Base-by-base conservation (phyloP, 2,329 filamentous ascomycete species). In the Diaporthe sp. region DNA sequence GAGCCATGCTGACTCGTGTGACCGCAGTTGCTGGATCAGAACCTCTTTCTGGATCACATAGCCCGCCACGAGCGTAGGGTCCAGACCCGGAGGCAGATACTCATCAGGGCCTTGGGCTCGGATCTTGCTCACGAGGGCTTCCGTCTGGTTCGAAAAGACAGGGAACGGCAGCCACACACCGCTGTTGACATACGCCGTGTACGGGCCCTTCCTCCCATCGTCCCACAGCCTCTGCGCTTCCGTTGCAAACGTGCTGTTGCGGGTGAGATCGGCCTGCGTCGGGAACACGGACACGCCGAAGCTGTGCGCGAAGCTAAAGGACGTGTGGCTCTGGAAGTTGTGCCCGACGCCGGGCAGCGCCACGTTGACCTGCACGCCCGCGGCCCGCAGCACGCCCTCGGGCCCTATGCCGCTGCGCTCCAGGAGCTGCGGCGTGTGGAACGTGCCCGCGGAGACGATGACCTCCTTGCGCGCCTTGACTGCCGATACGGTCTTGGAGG, bases 341-440 rank as follows among this genome's bases (percentile, higher is more conserved):
- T 86, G 85, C 34, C 88, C 88, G 4, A 89, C 86, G 15, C 83
- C 84, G 3, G 83, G 81, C 58, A 85, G 86, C 31, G 83, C 79
- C 22, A 89, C 81, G 74, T 69, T 69, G 49, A 69, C 34, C 34
- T 17, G 49, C 15, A 69, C 65, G 15, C 65, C 65, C 13, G 85
- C 86, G 44, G 84, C 81, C 17, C 84, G 78, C n/a, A 90, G 84
- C 0, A 85, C 84, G 3, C 84, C 85, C 2, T 81, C 79, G 19
- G 83, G 77, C 6, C 92, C 92, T 53, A 93, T 86, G 0, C 92
- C 91, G 0, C 90, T 92, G 2, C 92, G 83, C 77, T 93, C 91
- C n/a, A 89, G 86, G 22, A 91, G 83, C 81, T 89, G 90, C 7
- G 88, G 92, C 13, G 89, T 91, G 79, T 88, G 87, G 55, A 89